These are phyloP conservation scores for Hymenoscyphus repandus DNA, from an alignment of 2,329 filamentous ascomycete species.

Conservation along the genomic window DNA sequence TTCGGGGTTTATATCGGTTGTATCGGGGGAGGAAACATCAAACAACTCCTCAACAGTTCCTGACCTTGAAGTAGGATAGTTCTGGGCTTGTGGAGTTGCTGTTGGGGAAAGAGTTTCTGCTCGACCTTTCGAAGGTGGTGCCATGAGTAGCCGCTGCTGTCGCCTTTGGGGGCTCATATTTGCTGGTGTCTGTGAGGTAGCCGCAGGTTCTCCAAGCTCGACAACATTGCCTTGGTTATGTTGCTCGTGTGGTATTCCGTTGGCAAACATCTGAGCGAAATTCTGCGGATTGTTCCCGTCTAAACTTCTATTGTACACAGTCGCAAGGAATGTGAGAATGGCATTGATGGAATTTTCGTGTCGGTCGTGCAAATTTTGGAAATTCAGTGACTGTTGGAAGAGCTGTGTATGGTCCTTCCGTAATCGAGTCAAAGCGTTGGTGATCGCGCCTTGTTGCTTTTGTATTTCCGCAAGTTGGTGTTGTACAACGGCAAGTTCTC, in stretches of 20 bases:
- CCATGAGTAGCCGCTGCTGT: constrained; percentile 30
- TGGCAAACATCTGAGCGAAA: constrained; percentile 78
- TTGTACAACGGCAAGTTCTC: constrained; percentile 72
- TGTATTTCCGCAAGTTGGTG: constrained; percentile 78
- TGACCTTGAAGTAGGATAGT: constrained; percentile 33
- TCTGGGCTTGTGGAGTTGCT: constrained; percentile 24
- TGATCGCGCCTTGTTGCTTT: constrained; percentile 81
- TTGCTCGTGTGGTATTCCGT: constrained; percentile 59
- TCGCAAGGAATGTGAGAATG: constrained; percentile 95
- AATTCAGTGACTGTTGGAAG: constrained; percentile 80
- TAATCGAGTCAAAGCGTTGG: constrained; percentile 72
- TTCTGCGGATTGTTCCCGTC: constrained; percentile 76
- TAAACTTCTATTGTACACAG: constrained; percentile 89
- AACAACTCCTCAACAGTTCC: constrained; percentile 56
- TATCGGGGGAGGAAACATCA: constrained; percentile 43
- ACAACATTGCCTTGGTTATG: constrained; percentile 51
- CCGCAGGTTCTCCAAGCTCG: constrained; percentile 52
- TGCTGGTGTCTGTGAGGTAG: constrained; percentile 21
- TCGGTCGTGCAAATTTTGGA: constrained; percentile 88
- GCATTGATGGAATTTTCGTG: constrained; percentile 98
- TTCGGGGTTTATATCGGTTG: constrained; percentile 49
- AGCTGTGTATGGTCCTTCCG: constrained; percentile 83
- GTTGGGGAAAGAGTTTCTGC: constrained; percentile 23
- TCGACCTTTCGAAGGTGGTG: constrained; percentile 22
- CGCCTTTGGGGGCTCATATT: constrained; percentile 26